Percentiles rank a stretch among this genome's conserved stretches.
Evolutionary conservation across 2,329 filamentous ascomycete species (phyloP).

Genomic region (Fusarium verticillioides): DNA sequence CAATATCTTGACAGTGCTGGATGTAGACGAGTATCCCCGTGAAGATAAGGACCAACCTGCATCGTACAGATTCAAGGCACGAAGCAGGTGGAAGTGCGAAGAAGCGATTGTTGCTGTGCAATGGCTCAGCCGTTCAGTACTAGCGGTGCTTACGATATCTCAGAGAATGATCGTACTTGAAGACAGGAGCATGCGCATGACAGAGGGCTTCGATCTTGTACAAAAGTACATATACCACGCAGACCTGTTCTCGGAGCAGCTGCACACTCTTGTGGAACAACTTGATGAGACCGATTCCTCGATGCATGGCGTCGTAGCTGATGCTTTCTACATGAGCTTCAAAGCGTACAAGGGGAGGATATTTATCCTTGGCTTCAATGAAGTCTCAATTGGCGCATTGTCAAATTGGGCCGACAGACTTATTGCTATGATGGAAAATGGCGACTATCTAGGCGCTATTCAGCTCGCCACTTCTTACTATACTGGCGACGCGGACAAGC

Average conservation of each 20-base stretch:
- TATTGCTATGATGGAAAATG: slow-evolving; percentile 93
- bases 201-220: slow-evolving; percentile 92
- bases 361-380: slow-evolving; percentile 93
- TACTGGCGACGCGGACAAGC: slow-evolving; percentile 87
- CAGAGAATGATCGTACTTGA: slow-evolving; percentile 93
- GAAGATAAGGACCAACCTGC: slow-evolving; percentile 82
- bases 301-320: slow-evolving; percentile 95
- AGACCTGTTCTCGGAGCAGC: slow-evolving; percentile 88
- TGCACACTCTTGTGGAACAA: slow-evolving; percentile 86
- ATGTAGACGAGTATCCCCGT: slow-evolving; percentile 78
- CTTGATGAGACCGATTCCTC: slow-evolving; percentile 86
- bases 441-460: slow-evolving; percentile 95
- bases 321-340: slow-evolving; percentile 98
- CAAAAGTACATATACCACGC: slow-evolving; percentile 92
- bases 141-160: slow-evolving; percentile 92
- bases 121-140: slow-evolving; percentile 93
- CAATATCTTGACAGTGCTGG: slow-evolving; percentile 92
- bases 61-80: slow-evolving; percentile 80
- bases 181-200: slow-evolving; percentile 88
- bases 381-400: slow-evolving; percentile 87
- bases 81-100: slow-evolving; percentile 91
- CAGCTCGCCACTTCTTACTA: slow-evolving; percentile 92
- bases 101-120: slow-evolving; percentile 97
- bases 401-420: slow-evolving; percentile 98
- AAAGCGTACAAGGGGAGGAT: slow-evolving; percentile 93